Percentiles rank a stretch among this genome's conserved stretches.
phyloP scores from a whole-genome alignment of 2,329 filamentous ascomycete genomes.

The Colletotrichum kahawae region DNA sequence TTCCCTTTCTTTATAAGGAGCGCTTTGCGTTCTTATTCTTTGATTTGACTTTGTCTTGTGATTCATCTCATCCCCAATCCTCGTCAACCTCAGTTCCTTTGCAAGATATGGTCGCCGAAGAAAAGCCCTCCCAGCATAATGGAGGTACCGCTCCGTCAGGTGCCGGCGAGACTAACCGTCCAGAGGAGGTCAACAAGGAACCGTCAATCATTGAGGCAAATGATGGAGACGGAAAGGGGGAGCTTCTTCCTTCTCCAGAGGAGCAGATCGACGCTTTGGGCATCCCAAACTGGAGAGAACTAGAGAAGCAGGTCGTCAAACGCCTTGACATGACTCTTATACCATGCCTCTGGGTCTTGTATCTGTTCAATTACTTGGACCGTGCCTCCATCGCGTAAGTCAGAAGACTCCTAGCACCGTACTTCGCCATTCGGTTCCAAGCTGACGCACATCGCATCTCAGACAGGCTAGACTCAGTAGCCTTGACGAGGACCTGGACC shows the following conservation, averaged over 20 bases:
- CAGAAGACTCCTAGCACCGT: fast-evolving
- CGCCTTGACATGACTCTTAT: conserved; percentile 25
- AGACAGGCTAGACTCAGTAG: conserved; percentile 28
- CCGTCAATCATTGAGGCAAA: conserved; percentile 2
- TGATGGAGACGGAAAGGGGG: background rate
- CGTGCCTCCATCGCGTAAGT: conserved; percentile 24
- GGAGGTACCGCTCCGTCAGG: background rate
- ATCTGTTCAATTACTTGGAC: conserved; percentile 26
- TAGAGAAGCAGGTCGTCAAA: conserved; percentile 25
- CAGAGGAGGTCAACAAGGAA: background rate
- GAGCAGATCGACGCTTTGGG: conserved; percentile 26
- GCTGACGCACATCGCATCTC: background rate
- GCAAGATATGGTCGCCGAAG: background rate
- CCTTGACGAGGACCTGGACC: conserved; percentile 28
- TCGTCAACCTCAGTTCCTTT: background rate
- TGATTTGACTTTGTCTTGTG: background rate
- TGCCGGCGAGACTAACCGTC: background rate
- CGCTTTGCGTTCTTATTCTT: too few species aligned
- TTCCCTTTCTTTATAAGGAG: background rate
- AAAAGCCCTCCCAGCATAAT: background rate
- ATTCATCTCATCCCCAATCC: background rate
- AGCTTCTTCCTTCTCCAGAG: conserved; percentile 10
- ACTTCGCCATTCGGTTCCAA: fast-evolving
- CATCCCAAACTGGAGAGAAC: conserved; percentile 23
- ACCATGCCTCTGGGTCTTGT: conserved; percentile 25